Percentiles rank a stretch among this genome's conserved stretches.
Conservation (phyloP, 768 basidiomycete species). For the Pholiota molesta region DNA sequence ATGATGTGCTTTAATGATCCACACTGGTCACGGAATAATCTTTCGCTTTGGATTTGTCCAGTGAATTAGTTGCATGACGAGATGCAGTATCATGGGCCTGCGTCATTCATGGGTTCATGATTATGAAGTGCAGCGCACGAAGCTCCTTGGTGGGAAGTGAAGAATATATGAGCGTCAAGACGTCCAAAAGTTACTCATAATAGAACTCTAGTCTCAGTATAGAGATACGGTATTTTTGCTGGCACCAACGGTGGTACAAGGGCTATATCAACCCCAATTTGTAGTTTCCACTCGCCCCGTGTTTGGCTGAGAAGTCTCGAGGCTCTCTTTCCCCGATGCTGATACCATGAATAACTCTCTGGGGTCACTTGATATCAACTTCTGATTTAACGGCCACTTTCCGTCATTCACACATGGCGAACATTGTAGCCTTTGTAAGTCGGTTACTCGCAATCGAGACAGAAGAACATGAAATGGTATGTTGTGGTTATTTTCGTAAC, state of each 20-base stretch:
- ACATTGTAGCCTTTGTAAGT: conserved; percentile 1
- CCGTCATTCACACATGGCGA: not conserved
- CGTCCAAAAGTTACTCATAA: not conserved
- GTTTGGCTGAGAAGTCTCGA: not conserved
- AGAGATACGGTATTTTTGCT: not conserved
- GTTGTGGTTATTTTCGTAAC: not conserved
- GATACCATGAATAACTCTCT: conserved; percentile 10
- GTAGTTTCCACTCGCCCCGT: conserved; percentile 1
- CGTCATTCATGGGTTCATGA: too few relatives aligned
- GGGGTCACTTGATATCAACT: conserved; percentile 2
- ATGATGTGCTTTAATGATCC: too few relatives aligned
- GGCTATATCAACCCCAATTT: not conserved
- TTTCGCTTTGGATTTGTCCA: too few relatives aligned
- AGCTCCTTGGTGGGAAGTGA: not conserved
- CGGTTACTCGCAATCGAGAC: not conserved
- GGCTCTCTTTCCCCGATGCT: conserved; percentile 6
- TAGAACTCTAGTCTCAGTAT: not conserved
- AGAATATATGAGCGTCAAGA: not conserved
- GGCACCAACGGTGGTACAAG: not conserved
- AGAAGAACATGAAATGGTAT: not conserved
- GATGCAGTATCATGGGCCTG: too few relatives aligned
- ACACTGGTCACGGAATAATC: too few relatives aligned
- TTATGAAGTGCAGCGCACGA: not conserved
- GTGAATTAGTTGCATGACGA: too few relatives aligned
- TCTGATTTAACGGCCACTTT: not conserved